Percentiles rank a stretch among this genome's conserved stretches.
Conservation (phyloP, 2,329 filamentous ascomycete genomes). For the Cladophialophora bantiana region DNA sequence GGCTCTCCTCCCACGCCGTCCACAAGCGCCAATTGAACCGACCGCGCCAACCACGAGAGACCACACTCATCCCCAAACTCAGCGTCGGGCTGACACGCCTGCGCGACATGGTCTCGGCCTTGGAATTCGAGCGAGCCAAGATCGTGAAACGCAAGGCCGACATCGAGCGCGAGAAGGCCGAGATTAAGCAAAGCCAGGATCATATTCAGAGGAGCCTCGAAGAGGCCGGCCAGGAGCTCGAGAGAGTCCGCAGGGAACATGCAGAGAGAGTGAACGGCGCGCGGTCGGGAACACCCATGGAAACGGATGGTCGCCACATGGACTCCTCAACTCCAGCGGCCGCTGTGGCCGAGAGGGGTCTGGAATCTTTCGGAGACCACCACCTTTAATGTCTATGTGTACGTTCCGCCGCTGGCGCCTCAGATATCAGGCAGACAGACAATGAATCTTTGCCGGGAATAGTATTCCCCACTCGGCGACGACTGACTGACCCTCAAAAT, state of each 20-base stretch:
- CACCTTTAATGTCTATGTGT: neutral
- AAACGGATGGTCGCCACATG: slow-evolving; percentile 3
- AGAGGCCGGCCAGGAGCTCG: slow-evolving; percentile 36
- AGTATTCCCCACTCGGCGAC: neutral
- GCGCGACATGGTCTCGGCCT: slow-evolving; percentile 32
- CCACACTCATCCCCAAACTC: slow-evolving; percentile 37
- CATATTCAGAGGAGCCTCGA: slow-evolving; percentile 37
- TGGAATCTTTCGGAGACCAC: slow-evolving; percentile 33
- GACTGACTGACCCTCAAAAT: no score
- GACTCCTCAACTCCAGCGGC: neutral
- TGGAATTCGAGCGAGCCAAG: slow-evolving; percentile 32
- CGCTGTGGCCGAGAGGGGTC: slow-evolving; percentile 24
- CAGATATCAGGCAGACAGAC: neutral
- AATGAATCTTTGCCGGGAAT: neutral
- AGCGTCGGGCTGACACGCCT: slow-evolving; percentile 35
- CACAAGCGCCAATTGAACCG: slow-evolving; percentile 31
- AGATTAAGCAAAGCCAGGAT: slow-evolving; percentile 32
- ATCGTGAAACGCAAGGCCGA: slow-evolving; percentile 34
- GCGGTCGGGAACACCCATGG: neutral
- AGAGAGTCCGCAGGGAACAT: slow-evolving; percentile 30
- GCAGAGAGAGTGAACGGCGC: slow-evolving; percentile 4
- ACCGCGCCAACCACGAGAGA: slow-evolving; percentile 37
- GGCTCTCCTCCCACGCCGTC: slow-evolving; percentile 48
- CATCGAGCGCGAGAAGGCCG: slow-evolving; percentile 30
- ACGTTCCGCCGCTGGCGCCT: neutral